A percentile compares a stretch with the other conserved stretches of the same genome.
Evolutionary conservation across 129 eudicot genomes (phyloP).

Genomic region (Tagetes patula): DNA sequence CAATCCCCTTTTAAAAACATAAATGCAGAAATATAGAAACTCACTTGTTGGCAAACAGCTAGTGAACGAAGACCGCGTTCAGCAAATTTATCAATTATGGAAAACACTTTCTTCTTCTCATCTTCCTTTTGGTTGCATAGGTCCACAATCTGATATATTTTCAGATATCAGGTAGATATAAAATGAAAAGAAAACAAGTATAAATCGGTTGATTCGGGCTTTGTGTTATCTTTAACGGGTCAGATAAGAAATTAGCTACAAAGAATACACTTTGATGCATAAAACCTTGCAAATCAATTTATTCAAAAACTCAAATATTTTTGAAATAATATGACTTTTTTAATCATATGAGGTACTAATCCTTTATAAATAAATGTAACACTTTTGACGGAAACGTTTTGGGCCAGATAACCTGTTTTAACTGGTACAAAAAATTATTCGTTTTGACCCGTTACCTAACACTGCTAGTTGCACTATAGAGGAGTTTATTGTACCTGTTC

Average conservation of each 20-base stretch:
- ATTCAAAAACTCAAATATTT: background rate
- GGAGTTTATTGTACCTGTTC: slow-evolving; percentile 58
- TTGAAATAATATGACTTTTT: background rate
- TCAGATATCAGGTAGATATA: background rate
- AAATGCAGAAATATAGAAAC: background rate
- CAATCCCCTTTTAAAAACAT: too few relatives aligned
- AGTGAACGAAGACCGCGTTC: slow-evolving; percentile 94
- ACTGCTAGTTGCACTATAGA: background rate
- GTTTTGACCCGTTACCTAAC: background rate
- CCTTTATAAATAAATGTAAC: background rate
- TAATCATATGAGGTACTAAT: background rate
- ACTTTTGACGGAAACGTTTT: background rate
- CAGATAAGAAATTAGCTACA: background rate
- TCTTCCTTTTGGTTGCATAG: slow-evolving; percentile 57
- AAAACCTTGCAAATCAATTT: background rate
- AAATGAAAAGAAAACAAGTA: background rate
- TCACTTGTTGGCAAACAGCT: slow-evolving; percentile 67
- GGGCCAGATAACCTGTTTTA: background rate
- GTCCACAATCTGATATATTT: slow-evolving; percentile 57
- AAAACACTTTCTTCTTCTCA: slow-evolving; percentile 56
- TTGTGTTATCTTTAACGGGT: background rate
- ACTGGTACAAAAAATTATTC: background rate
- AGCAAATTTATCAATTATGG: slow-evolving; percentile 80
- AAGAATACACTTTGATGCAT: background rate
- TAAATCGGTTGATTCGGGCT: background rate